Evolutionary conservation across 2,329 filamentous ascomycete genomes (phyloP).

Genomic region (Lachnellula arida): DNA sequence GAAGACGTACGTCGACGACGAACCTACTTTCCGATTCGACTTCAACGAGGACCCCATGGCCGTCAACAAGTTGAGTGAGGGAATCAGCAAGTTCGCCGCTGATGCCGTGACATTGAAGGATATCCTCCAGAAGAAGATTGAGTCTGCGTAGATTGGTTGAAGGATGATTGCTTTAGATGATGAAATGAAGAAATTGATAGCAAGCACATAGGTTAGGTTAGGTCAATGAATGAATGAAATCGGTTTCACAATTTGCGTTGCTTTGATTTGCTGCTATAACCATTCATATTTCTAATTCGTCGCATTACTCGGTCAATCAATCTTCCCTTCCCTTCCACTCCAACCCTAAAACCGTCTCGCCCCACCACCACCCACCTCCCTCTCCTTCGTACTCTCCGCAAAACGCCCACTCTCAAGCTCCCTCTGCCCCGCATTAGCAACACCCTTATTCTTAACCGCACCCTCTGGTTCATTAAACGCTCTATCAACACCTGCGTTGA

Average conservation of each 20-base stretch:
- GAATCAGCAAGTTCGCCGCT: conserved; percentile 98
- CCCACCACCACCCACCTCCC: conserved; percentile 9
- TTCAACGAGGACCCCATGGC: conserved; percentile 99
- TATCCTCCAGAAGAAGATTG: conserved; percentile 83
- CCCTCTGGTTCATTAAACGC: conserved; percentile 7
- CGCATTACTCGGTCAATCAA: not conserved
- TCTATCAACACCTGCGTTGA: conserved; percentile 17
- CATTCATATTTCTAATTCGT: no score
- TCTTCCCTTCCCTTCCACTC: not conserved
- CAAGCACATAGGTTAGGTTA: not conserved
- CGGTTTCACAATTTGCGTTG: no score
- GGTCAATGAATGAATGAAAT: not conserved
- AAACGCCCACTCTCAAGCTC: conserved; percentile 21
- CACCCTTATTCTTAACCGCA: conserved; percentile 13
- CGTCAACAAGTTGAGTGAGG: conserved; percentile 97
- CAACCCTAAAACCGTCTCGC: not conserved
- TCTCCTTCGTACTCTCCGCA: conserved; percentile 17
- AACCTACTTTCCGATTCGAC: conserved; percentile 91
- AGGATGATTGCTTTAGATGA: not conserved
- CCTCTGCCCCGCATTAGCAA: conserved; percentile 15
- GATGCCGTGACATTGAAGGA: conserved; percentile 92
- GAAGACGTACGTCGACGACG: conserved; percentile 86
- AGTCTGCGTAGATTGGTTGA: conserved; percentile 18
- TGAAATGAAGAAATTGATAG: not conserved
- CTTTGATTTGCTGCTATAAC: not conserved